Evolutionary conservation across 306 rosid genomes (phyloP), one percentile per base, ranked within the genome.

Genomic region (Geum urbanum): DNA sequence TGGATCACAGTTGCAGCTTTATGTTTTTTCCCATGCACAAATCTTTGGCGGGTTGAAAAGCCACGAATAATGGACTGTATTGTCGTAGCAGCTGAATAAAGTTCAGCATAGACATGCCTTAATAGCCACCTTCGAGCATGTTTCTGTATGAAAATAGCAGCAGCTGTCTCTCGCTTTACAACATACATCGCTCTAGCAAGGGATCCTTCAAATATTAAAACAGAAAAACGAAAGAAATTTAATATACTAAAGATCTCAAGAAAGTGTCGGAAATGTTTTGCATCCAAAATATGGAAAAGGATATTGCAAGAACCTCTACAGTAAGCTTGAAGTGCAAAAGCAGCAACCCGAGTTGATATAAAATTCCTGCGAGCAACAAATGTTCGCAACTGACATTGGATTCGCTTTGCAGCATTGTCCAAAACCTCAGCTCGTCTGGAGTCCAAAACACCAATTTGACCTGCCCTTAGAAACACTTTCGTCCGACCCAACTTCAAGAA

Each of bases 381-480:
- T 73, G 97, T 88, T 71, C 72, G 86, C 77, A 94, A 44, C 40
- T 76, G 87, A 32, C 86, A 74, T 76, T 94, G 99, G 68, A 94
- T 82, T 61, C 81, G 68, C 82, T 82, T 94, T 47, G 88, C 91
- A 84, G 99, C 92, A 75, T 78, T 83, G 77, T 94, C 99, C 81
- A 94, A 82, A 76, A 94, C 94, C 78, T 86, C 97, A 60, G 96
- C 82, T 7, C 99, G 89, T 60, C 76, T 84, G 63, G 89, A 85
- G 77, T 94, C 99, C 75, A 94, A 86, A 81, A 87, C 76, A 53
- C 97, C 99, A 81, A 94, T 94, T 84, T 94, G 97, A 68, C 99
- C 99, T 64, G 95, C 96, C 82, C 99, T 84, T 66, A 94, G 97
- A 83, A 94, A 91, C 56, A 94, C 96, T 74, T 94, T 94, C 81